A percentile compares a stretch with the other conserved stretches of the same genome.
These are phyloP conservation scores for Lactarius indigo DNA, from an alignment of 768 basidiomycete genomes.

Conservation along the genomic window DNA sequence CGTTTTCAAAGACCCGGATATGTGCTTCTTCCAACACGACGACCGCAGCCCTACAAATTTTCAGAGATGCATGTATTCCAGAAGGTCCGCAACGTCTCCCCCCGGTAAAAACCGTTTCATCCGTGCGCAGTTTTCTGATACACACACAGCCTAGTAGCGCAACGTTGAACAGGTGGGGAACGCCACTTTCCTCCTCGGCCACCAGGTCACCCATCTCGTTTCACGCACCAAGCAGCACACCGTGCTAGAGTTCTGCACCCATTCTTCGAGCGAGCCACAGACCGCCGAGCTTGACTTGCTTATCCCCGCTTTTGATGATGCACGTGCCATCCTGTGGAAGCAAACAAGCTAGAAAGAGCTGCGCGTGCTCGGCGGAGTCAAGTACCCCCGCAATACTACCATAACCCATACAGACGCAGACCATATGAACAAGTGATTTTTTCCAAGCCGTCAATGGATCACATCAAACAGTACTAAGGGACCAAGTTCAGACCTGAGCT, in stretches of 20 bases:
- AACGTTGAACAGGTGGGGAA: constrained; percentile 29
- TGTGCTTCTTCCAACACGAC: constrained; percentile 36
- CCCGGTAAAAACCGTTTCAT: background rate
- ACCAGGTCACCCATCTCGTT: constrained; percentile 30
- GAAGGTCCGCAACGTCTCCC: constrained; percentile 25
- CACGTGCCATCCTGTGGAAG: constrained; percentile 40
- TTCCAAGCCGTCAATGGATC: no score
- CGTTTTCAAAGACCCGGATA: constrained; percentile 36
- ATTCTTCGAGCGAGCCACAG: constrained; percentile 5
- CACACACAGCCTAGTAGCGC: constrained; percentile 34
- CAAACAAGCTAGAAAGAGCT: constrained; percentile 39
- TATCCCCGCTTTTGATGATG: constrained; percentile 40
- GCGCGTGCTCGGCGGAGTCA: constrained; percentile 41
- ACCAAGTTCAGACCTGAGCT: constrained; percentile 37
- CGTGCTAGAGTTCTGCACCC: constrained; percentile 27
- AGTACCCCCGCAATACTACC: constrained; percentile 46
- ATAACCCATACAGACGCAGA: constrained; percentile 48
- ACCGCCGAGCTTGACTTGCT: constrained; percentile 37
- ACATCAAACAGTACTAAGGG: constrained; percentile 38
- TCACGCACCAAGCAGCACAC: constrained; percentile 25
- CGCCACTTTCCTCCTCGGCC: constrained; percentile 30
- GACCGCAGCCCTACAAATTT: constrained; percentile 33
- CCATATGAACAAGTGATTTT: constrained; percentile 40
- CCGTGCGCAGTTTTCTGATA: constrained; percentile 25
- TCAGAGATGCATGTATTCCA: constrained; percentile 39